These are phyloP conservation scores for Gleditsia sinensis DNA, from an alignment of 306 rosid genomes.

Conservation along the genomic window DNA sequence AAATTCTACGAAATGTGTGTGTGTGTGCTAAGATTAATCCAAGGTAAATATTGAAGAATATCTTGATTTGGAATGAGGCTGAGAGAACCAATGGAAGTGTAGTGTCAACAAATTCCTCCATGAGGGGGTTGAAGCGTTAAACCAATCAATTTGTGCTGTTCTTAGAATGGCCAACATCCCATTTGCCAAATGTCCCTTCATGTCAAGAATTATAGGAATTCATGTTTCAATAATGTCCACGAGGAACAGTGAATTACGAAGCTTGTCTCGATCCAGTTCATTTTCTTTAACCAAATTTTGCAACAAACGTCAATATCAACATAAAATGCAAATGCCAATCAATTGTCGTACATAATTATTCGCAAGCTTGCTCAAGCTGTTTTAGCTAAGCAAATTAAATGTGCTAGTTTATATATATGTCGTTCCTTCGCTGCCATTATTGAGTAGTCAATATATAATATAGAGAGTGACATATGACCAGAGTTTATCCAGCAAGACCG, in stretches of 20 bases:
- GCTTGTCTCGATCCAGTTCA: constrained; percentile 8
- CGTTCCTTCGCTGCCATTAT: too few relatives aligned
- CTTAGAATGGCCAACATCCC: constrained; percentile 20
- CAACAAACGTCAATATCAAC: constrained; percentile 19
- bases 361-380: not conserved
- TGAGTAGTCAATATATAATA: not conserved
- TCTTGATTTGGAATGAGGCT: too few relatives aligned
- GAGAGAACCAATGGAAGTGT: too few relatives aligned
- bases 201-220: constrained; percentile 48
- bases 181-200: not conserved
- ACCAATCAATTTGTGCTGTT: not conserved
- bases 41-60: too few relatives aligned
- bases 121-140: too few relatives aligned
- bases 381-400: not conserved
- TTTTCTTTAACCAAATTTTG: constrained; percentile 6
- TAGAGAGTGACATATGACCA: not conserved
- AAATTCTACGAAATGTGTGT: too few relatives aligned
- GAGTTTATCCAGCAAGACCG: not conserved
- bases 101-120: too few relatives aligned
- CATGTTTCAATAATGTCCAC: constrained; percentile 39
- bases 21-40: too few relatives aligned
- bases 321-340: not conserved
- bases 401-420: not conserved
- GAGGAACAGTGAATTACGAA: constrained; percentile 20
- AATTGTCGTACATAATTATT: not conserved